Evolutionary conservation across 768 basidiomycete genomes (phyloP), one percentile per base, ranked within the genome.

Genomic region (Serendipita indica): DNA sequence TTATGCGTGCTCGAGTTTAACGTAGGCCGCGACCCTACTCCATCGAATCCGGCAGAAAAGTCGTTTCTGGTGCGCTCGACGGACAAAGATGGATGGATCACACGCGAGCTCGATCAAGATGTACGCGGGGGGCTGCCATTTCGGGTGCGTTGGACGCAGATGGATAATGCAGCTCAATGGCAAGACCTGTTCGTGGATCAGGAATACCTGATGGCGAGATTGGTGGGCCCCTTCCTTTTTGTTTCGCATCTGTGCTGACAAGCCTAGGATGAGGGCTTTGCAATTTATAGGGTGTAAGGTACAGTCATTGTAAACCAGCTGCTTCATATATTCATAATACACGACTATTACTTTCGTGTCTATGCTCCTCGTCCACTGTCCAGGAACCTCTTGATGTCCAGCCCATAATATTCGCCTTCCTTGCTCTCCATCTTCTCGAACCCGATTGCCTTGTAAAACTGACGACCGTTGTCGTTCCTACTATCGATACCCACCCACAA

Each of bases 401-500:
- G 49, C 10, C 22, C 49, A 33, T 54, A 59, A 39, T 45, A 61
- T 34, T 60, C 60, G 57, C 60, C 56, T 32, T 46, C 39, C 28
- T 28, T 27, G 28, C 33, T 49, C 30, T 77, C 74, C 57, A 87
- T 75, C 14, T 67, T 65, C 66, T 71, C 69, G 68, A 88, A 89
- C 12, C 84, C 84, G 57, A 89, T 57, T 58, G 70, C 73, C 60
- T 68, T 68, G 66, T 88, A 89, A 69, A 86, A 87, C 60, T 64
- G 70, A 61, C 72, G 75, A 25, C 83, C 86, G 13, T 69, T 72
- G 22, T 67, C 68, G 68, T 89, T 89, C 64, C 76, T 72, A 25
- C 79, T 75, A 66, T 86, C 79, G 67, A 86, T 66, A 2, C 82
- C 85, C 33, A 89, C 68, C 83, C 84, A 88, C 30, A 89, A 67